phyloP scores from a whole-genome alignment of 2,329 filamentous ascomycete genomes.

The Claviceps sp. region DNA sequence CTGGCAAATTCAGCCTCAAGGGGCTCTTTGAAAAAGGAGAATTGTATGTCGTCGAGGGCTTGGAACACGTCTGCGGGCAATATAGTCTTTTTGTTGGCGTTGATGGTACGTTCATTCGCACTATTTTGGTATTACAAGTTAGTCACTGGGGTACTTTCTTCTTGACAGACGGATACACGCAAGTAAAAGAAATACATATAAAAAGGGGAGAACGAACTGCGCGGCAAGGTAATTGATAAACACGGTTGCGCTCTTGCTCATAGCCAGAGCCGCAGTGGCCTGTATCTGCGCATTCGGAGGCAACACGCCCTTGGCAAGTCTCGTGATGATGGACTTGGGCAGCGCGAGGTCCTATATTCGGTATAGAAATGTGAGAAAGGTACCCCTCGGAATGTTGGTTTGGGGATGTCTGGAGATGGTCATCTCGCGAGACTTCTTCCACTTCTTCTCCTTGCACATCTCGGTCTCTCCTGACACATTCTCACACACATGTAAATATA shows the following conservation, averaged over 20 bases:
- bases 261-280: constrained; percentile 64
- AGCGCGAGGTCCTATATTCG: constrained; percentile 54
- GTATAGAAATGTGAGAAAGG: too few species aligned
- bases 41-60: constrained; percentile 65
- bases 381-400: too few species aligned
- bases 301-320: constrained; percentile 66
- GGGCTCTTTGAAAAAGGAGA: constrained; percentile 53
- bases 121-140: constrained; percentile 25
- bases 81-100: constrained; percentile 64
- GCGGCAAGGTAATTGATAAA: constrained; percentile 71
- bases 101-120: constrained; percentile 57
- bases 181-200: background rate
- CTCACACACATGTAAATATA: too few species aligned
- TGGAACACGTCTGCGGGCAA: constrained; percentile 62
- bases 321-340: constrained; percentile 69
- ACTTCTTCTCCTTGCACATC: too few species aligned
- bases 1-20: constrained; percentile 67
- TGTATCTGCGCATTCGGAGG: constrained; percentile 74
- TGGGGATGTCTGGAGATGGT: too few species aligned
- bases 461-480: too few species aligned
- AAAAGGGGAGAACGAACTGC: constrained; percentile 34
- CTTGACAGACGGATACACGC: too few species aligned
- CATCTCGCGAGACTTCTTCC: too few species aligned
- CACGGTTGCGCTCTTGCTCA: constrained; percentile 71
- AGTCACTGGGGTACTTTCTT: background rate